Evolutionary conservation across 176 grass and related monocot species (phyloP), one percentile per base, ranked within the genome.

Genomic region (Aegilops bicornis): DNA sequence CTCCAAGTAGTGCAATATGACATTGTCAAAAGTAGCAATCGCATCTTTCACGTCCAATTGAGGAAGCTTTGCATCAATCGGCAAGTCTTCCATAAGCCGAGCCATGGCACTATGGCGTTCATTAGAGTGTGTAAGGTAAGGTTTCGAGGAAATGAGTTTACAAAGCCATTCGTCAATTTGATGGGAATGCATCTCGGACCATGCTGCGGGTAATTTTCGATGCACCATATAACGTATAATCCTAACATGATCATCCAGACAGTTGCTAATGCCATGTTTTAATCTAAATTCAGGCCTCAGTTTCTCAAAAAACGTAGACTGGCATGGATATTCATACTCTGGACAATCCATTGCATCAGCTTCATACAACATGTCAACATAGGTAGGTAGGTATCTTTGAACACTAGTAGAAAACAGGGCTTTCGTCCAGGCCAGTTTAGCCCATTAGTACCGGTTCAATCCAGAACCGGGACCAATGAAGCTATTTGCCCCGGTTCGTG

Each of bases 241-340:
- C 30, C 15, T 17, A 33, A 69, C 31, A 84, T 76, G 71, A 32
- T 13, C 8, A 64, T 78, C 73, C 42, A 20, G 22, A 16, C 2
- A 12, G 47, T 62, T 78, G 61, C 27, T 27, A 78, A 78, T 78
- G 42, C 14, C 83, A 78, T 78, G 66, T 42, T 68, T 56, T 20
- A 16, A 37, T 85, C 63, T 11, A 47, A 85, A 85, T 54, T 85
- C 61, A 75, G 70, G 70, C 24, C 7, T 84, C 58, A 76, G 61
- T 48, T 64, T 76, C 17, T 73, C 48, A 40, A 83, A 16, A 11
- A 83, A 52, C 6, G 7, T 56, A 29, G 17, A 37, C 54, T 33
- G 10, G 35, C 59, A 10, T 17, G 39, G 72, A 73, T 73, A 61
- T 30, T 73, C 23, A 62, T 39, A 15, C 81, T 72, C 17, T 56